Base-by-base conservation (phyloP, 768 basidiomycete genomes). In the Suillus decipiens region DNA sequence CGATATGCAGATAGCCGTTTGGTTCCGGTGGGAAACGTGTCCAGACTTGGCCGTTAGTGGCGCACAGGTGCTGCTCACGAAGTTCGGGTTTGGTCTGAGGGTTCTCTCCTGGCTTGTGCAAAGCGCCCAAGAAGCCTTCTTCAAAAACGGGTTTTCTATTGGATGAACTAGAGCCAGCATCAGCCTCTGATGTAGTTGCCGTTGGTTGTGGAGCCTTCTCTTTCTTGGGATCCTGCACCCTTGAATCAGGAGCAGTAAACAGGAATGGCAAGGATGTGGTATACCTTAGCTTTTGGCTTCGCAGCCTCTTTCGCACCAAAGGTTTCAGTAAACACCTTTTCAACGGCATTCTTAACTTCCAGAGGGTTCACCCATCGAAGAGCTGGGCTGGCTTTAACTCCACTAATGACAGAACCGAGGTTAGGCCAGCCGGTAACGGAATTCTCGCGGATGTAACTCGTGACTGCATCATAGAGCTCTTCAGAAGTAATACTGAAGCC, bases 21-120 rank as follows among this genome's bases (percentile, higher is more conserved):
- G 97, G 97, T 77, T 99, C 97, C 2, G 97, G 97, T 31, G 97
- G 97, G 78, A 99, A 99, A 43, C 97, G 93, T 12, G 97, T 99
- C 79, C 89, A 89, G 5, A 99, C 96, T 57, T 85, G 80, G 9
- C 95, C 93, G 15, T 84, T 85, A 0, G 97, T 99, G 6, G 81
- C 82, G 9, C 85, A 82, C 45, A 99, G 79, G 72, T 99, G 97
- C 61, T 86, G 81, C 65, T 93, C 88, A 53, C 90, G 89, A 59
- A 97, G 85, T 58, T 84, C 81, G 3, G 89, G 84, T 63, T 88
- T 83, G 45, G 92, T 83, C 75, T 99, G 97, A 28, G 91, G 89
- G 77, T 98, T 99, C 71, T 83, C 95, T 48, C 97, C 97, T 10
- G 95, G 93, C 71, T 89, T 94, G 73, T 99, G 96, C 34, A 99